Evolutionary conservation across 805 yeast species (phyloP).

Genomic region (Starmera quercuum): DNA sequence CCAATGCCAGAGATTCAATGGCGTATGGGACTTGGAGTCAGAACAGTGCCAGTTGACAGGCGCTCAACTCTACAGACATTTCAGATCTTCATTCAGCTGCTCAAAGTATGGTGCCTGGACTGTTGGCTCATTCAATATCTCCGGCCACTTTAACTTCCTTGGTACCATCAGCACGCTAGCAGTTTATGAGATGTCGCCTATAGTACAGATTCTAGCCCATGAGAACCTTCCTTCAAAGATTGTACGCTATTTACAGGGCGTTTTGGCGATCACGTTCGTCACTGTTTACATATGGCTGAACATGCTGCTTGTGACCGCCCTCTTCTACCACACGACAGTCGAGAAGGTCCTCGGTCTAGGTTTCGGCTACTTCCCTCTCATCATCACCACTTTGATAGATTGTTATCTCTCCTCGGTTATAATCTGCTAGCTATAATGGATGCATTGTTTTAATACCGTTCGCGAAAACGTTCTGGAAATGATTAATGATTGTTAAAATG

Average conservation of each 20-base stretch:
- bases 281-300: slow-evolving; percentile 41
- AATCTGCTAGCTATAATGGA: no score
- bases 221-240: no score
- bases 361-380: slow-evolving; percentile 47
- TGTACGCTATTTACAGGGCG: no score
- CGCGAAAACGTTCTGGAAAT: no score
- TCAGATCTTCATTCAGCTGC: not conserved
- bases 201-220: no score
- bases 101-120: slow-evolving; percentile 1
- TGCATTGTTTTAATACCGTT: no score
- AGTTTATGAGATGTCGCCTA: no score
- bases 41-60: not conserved
- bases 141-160: slow-evolving; percentile 1
- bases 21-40: not conserved
- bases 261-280: not conserved
- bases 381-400: slow-evolving; percentile 13
- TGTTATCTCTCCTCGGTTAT: no score
- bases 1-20: not conserved
- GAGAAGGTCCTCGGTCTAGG: slow-evolving; percentile 70
- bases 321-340: slow-evolving; percentile 73
- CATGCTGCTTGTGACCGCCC: slow-evolving; percentile 58
- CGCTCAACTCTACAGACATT: not conserved
- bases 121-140: slow-evolving; percentile 1
- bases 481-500: no score
- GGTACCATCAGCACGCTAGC: no score